Conservation (phyloP, 176 grass and related monocot genomes). For the Zoysia pacifica region DNA sequence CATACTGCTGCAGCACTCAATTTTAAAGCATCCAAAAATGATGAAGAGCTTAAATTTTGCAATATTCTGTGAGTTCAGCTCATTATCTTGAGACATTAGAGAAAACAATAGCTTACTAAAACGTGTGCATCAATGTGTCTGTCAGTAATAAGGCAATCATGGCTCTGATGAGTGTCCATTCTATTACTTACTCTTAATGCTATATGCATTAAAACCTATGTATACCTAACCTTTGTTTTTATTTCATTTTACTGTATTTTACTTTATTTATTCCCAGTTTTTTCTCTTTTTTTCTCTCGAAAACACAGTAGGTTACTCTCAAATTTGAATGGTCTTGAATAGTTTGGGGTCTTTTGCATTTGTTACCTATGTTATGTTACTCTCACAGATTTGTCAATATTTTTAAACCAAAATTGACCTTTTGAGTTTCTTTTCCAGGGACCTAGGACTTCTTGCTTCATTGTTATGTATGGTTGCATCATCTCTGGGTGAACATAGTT, state of each 20-base stretch:
- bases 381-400: constrained; percentile 20
- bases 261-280: neutral
- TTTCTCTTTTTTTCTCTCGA: too few relatives aligned
- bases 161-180: constrained; percentile 1
- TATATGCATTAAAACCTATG: neutral
- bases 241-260: constrained; percentile 14
- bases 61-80: neutral
- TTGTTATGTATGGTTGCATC: constrained; percentile 73
- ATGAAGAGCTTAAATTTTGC: neutral
- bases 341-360: constrained; percentile 3
- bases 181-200: neutral
- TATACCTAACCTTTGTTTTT: neutral
- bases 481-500: constrained; percentile 66
- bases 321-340: constrained; percentile 2
- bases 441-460: constrained; percentile 66
- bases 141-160: neutral
- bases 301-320: too few relatives aligned
- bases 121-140: constrained; percentile 1
- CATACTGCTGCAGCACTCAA: constrained; percentile 2
- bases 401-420: constrained; percentile 21
- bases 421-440: constrained; percentile 61
- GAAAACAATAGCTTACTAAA: constrained; percentile 1
- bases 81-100: constrained; percentile 14
- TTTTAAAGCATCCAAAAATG: constrained; percentile 14
- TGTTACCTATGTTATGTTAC: constrained; percentile 13